phyloP scores from a whole-genome alignment of 2,329 filamentous ascomycete genomes.

The Exophiala oligosperma region DNA sequence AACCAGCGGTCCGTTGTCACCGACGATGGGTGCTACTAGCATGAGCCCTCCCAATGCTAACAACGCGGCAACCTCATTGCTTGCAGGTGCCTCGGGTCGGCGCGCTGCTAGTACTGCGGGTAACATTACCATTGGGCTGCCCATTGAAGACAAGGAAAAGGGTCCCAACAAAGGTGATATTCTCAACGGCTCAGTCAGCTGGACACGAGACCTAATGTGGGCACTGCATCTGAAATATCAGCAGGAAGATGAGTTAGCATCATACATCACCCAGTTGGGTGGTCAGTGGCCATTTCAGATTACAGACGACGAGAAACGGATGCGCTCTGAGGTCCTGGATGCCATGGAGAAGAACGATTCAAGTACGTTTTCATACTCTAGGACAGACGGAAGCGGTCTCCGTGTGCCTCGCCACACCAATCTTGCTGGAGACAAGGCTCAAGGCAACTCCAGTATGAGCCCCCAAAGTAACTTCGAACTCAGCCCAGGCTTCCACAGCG shows the following conservation, averaged over 20 bases:
- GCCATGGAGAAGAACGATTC: conserved; percentile 79
- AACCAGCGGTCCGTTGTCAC: conserved; percentile 86
- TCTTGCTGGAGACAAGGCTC: conserved; percentile 75
- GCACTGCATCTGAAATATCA: conserved; percentile 85
- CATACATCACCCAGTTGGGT: conserved; percentile 70
- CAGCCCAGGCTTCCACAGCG: conserved; percentile 70
- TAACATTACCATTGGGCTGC: conserved; percentile 88
- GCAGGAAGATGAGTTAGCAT: conserved; percentile 82
- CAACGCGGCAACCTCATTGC: conserved; percentile 72
- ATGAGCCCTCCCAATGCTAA: conserved; percentile 62
- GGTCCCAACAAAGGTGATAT: conserved; percentile 99
- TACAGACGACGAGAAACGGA: conserved; percentile 89
- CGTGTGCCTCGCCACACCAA: conserved; percentile 93
- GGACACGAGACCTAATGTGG: conserved; percentile 98
- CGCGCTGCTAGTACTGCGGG: conserved; percentile 73
- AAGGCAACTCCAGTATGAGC: conserved; percentile 48
- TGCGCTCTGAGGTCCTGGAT: conserved; percentile 90
- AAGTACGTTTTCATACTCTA: conserved; percentile 78
- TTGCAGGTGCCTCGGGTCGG: conserved; percentile 80
- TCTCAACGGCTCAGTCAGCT: conserved; percentile 92
- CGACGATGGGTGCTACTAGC: conserved; percentile 70
- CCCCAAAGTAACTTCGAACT: conserved; percentile 61
- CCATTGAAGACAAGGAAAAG: conserved; percentile 96
- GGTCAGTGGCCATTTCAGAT: conserved; percentile 76
- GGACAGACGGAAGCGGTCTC: conserved; percentile 78